These are phyloP conservation scores for Hypoxylon sp. DNA, from an alignment of 2,329 filamentous ascomycete species.

Conservation along the genomic window DNA sequence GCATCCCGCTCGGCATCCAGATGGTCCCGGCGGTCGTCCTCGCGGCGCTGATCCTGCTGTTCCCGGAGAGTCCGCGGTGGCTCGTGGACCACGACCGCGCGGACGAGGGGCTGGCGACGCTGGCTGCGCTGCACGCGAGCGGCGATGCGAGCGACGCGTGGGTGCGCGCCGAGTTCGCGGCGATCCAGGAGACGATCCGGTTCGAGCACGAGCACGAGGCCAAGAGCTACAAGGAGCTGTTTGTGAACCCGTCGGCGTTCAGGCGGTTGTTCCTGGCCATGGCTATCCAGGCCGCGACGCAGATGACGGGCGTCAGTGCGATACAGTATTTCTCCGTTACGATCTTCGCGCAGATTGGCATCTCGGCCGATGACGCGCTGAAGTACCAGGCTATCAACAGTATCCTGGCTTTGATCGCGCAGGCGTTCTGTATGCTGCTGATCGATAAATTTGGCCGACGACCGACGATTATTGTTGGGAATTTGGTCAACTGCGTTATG, in stretches of 20 bases:
- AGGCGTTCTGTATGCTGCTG: conserved; percentile 76
- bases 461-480: conserved; percentile 80
- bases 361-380: conserved; percentile 74
- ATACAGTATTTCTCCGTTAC: conserved; percentile 82
- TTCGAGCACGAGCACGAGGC: conserved; percentile 78
- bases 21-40: conserved; percentile 76
- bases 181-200: conserved; percentile 72
- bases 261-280: conserved; percentile 79
- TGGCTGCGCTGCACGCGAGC: conserved; percentile 78
- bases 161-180: conserved; percentile 79
- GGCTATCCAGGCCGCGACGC: conserved; percentile 77
- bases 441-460: conserved; percentile 81
- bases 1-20: conserved; percentile 78
- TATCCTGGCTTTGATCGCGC: conserved; percentile 77
- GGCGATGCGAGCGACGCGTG: conserved; percentile 76
- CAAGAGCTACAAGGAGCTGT: conserved; percentile 79
- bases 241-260: conserved; percentile 76
- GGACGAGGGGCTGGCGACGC: conserved; percentile 75
- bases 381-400: conserved; percentile 84
- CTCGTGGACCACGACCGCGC: conserved; percentile 79
- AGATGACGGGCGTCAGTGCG: conserved; percentile 82
- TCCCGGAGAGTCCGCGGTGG: conserved; percentile 82
- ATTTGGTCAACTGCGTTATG: conserved; percentile 77
- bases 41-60: conserved; percentile 74
- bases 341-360: conserved; percentile 80